phyloP scores from a whole-genome alignment of 169 alveolate species.

The Toxoplasma gondii region DNA sequence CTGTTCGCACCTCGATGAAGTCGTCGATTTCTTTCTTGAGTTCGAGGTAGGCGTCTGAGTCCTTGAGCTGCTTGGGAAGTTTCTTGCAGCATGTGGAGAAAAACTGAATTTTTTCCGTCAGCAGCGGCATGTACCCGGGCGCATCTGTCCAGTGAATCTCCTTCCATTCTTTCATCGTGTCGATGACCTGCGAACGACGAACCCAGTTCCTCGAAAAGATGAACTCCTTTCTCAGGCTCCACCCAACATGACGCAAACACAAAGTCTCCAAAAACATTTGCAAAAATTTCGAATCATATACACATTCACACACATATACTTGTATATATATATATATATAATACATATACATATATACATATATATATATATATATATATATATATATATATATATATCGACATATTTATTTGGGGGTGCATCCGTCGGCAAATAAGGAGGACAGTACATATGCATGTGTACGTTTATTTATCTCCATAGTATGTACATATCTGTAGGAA shows the following conservation, averaged over 20 bases:
- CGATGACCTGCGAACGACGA: conserved; percentile 79
- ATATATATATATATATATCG: no score
- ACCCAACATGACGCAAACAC: background rate
- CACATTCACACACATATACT: background rate
- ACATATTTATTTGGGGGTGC: no score
- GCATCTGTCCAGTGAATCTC: conserved; percentile 92
- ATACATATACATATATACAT: no score
- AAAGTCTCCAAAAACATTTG: no score
- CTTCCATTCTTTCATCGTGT: conserved; percentile 92
- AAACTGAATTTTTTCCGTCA: conserved; percentile 82
- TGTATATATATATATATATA: background rate
- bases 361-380: no score
- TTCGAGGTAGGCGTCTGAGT: conserved; percentile 94
- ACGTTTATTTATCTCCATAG: background rate
- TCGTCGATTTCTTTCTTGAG: conserved; percentile 90
- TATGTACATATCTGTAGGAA: no score
- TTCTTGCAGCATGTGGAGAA: conserved; percentile 89
- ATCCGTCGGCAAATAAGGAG: no score
- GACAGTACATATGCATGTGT: background rate
- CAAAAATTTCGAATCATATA: background rate
- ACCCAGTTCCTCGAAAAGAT: background rate
- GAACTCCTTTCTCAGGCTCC: background rate
- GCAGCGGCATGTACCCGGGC: conserved; percentile 85
- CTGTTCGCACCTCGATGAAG: conserved; percentile 79
- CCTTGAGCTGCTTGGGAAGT: conserved; percentile 93